A percentile compares a stretch with the other conserved stretches of the same genome.
Conservation (phyloP, 2,329 filamentous ascomycete species). For the Paramyrothecium roridum region DNA sequence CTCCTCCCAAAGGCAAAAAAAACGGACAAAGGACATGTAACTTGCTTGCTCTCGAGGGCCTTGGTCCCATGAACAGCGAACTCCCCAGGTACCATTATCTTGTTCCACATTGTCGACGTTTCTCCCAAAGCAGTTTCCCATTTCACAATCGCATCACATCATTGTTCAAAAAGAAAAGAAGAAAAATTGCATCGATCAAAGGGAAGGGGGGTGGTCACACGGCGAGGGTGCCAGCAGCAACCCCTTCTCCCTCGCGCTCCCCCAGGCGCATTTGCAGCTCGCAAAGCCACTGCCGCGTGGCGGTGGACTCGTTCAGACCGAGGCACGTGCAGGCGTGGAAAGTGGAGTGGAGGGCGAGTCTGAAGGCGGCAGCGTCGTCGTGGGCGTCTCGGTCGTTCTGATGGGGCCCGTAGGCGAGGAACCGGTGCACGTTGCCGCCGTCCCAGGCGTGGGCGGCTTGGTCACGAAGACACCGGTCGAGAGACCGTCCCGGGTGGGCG, state of each 20-base stretch:
- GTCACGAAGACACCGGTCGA: constrained; percentile 5
- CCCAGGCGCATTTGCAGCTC: constrained; percentile 2
- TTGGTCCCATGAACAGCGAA: too few relatives aligned
- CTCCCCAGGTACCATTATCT: too few relatives aligned
- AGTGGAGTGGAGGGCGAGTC: constrained; percentile 1
- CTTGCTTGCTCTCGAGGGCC: too few relatives aligned
- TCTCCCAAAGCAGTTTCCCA: too few relatives aligned
- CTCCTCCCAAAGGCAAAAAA: too few relatives aligned
- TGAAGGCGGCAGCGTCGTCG: constrained; percentile 1
- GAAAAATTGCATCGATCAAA: too few relatives aligned
- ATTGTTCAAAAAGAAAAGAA: too few relatives aligned
- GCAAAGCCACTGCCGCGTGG: constrained; percentile 9
- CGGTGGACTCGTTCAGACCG: constrained; percentile 3
- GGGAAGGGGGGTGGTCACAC: too few relatives aligned
- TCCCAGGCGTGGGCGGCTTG: not conserved
- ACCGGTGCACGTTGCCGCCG: constrained; percentile 1
- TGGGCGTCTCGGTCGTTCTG: not conserved
- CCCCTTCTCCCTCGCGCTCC: not conserved
- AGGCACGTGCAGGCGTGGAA: constrained; percentile 3
- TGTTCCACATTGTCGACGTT: too few relatives aligned
- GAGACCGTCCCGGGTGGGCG: not conserved
- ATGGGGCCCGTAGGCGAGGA: not conserved
- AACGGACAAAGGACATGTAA: too few relatives aligned
- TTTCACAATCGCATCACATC: too few relatives aligned
- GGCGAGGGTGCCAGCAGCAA: not conserved